Evolutionary conservation across 129 eudicot species (phyloP).

Genomic region (Mikania micrantha): DNA sequence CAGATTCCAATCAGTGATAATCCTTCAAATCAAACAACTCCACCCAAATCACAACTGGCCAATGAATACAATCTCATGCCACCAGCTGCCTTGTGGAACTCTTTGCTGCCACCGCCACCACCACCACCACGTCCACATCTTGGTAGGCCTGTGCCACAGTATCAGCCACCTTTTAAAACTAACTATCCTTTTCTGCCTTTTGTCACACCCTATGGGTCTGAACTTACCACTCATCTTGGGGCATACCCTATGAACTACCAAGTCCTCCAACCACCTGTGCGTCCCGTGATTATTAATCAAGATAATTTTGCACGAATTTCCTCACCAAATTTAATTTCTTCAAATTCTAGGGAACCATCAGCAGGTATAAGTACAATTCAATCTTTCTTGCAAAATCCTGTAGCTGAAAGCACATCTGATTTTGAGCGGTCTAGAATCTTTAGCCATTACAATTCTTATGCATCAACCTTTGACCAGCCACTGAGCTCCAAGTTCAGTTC

Average conservation of each 20-base stretch:
- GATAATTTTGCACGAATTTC: slow-evolving; percentile 20
- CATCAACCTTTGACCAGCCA: slow-evolving; percentile 77
- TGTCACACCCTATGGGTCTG: slow-evolving; percentile 38
- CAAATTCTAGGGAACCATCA: slow-evolving; percentile 30
- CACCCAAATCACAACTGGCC: not conserved
- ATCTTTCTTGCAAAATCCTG: slow-evolving; percentile 26
- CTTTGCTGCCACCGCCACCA: slow-evolving; percentile 46
- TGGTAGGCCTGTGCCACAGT: slow-evolving; percentile 30
- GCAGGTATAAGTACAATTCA: slow-evolving; percentile 19
- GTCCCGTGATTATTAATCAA: slow-evolving; percentile 26
- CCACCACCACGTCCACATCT: slow-evolving; percentile 40
- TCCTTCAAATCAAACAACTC: slow-evolving; percentile 26
- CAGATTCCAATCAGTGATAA: not conserved
- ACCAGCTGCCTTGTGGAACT: slow-evolving; percentile 37
- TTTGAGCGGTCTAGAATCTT: slow-evolving; percentile 45
- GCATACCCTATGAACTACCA: slow-evolving; percentile 29
- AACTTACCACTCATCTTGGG: slow-evolving; percentile 26
- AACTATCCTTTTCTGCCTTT: slow-evolving; percentile 33
- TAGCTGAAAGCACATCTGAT: slow-evolving; percentile 29
- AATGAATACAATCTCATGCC: slow-evolving; percentile 5
- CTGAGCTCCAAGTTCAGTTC: slow-evolving; percentile 46
- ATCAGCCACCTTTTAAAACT: slow-evolving; percentile 36
- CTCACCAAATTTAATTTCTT: slow-evolving; percentile 22
- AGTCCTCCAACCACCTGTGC: slow-evolving; percentile 29
- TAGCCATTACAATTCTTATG: slow-evolving; percentile 67